Evolutionary conservation across 2,329 filamentous ascomycete species (phyloP).

Genomic region (Aureobasidium subglaciale): DNA sequence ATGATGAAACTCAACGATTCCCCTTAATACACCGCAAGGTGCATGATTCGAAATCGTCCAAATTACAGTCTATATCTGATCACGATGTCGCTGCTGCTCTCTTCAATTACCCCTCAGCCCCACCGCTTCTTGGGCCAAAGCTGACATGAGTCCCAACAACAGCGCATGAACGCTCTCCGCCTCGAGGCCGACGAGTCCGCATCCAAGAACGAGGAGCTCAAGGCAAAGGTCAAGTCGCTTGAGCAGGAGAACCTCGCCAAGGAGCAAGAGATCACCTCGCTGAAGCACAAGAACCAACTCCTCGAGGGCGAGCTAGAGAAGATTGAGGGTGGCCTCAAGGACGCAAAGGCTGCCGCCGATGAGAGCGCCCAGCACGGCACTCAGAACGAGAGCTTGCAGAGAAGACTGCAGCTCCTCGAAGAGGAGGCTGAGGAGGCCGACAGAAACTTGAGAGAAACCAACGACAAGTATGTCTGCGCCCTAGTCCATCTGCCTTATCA

Average conservation of each 20-base stretch:
- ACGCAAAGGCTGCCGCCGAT: conserved; percentile 78
- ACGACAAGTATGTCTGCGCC: conserved; percentile 76
- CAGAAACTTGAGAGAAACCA: conserved; percentile 91
- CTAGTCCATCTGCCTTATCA: not conserved
- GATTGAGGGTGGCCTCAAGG: conserved; percentile 74
- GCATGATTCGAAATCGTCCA: conserved; percentile 16
- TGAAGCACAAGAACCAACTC: conserved; percentile 89
- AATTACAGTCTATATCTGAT: conserved; percentile 14
- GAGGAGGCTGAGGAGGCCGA: conserved; percentile 96
- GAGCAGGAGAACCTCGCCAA: conserved; percentile 94
- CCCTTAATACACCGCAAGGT: conserved; percentile 15
- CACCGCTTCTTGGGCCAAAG: conserved; percentile 10
- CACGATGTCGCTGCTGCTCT: not conserved
- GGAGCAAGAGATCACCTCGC: conserved; percentile 96
- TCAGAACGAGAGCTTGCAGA: conserved; percentile 85
- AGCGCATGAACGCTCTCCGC: conserved; percentile 96
- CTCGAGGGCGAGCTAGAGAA: conserved; percentile 90
- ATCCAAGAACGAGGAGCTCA: conserved; percentile 77
- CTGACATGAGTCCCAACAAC: conserved; percentile 21
- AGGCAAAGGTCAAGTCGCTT: conserved; percentile 69
- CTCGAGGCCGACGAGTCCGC: conserved; percentile 83
- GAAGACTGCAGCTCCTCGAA: conserved; percentile 91
- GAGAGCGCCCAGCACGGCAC: conserved; percentile 75
- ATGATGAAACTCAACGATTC: conserved; percentile 14
- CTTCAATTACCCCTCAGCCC: conserved; percentile 16